A percentile compares a stretch with the other conserved stretches of the same genome.
These are phyloP conservation scores for Acer saccharum DNA, from an alignment of 345 rosid genomes.

Conservation along the genomic window DNA sequence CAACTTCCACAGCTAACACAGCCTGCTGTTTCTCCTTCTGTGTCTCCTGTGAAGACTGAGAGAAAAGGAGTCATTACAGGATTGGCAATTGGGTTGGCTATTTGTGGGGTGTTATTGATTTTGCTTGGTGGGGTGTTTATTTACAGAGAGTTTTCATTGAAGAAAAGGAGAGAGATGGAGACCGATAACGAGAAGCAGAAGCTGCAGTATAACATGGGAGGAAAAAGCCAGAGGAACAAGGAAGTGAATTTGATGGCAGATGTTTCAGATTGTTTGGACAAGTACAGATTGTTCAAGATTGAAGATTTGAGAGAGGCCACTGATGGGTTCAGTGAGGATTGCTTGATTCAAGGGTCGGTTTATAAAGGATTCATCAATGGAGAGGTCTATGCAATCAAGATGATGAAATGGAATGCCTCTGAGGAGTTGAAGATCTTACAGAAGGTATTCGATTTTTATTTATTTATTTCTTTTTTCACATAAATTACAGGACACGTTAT, in stretches of 20 bases:
- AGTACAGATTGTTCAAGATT: slow-evolving; percentile 60
- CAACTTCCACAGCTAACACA: slow-evolving; percentile 49
- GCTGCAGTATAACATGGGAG: slow-evolving; percentile 19
- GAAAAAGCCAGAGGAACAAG: slow-evolving; percentile 30
- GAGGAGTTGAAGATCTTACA: slow-evolving; percentile 81
- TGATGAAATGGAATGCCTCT: slow-evolving; percentile 72
- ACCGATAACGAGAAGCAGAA: slow-evolving; percentile 32
- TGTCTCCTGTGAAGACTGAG: slow-evolving; percentile 30
- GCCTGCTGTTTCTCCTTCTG: slow-evolving; percentile 30
- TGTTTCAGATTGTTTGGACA: slow-evolving; percentile 74
- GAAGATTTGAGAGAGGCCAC: slow-evolving; percentile 67
- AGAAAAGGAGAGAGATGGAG: slow-evolving; percentile 27
- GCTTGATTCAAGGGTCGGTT: slow-evolving; percentile 71
- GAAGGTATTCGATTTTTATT: slow-evolving; percentile 45
- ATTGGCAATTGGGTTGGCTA: slow-evolving; percentile 53
- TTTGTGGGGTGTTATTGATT: slow-evolving; percentile 38
- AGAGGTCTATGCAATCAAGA: slow-evolving; percentile 63
- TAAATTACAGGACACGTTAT: not conserved
- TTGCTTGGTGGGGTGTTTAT: slow-evolving; percentile 27
- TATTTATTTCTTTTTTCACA: not conserved
- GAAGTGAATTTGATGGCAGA: slow-evolving; percentile 61
- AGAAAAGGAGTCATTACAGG: slow-evolving; percentile 51
- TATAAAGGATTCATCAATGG: slow-evolving; percentile 57
- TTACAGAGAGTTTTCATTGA: slow-evolving; percentile 29
- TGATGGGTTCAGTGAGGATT: slow-evolving; percentile 40